Conservation (phyloP, 2,329 filamentous ascomycete genomes). For the Xylaria sp. region DNA sequence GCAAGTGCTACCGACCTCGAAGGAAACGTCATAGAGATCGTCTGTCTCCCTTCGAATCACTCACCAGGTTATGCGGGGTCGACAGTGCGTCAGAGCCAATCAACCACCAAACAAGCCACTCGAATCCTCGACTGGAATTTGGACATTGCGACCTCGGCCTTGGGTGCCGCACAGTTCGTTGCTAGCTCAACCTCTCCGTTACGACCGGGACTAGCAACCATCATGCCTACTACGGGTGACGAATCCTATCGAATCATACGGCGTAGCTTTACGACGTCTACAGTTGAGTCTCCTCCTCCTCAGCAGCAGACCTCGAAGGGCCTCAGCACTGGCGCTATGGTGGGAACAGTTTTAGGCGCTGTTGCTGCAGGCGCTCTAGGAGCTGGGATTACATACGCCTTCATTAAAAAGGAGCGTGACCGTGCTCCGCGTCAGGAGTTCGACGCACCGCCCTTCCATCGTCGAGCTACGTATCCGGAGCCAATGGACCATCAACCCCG, state of each 20-base stretch:
- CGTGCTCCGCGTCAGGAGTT: conserved; percentile 55
- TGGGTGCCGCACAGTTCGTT: conserved; percentile 39
- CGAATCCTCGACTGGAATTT: conserved; percentile 63
- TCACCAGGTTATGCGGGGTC: too few relatives aligned
- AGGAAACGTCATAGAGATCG: conserved; percentile 84
- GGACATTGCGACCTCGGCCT: conserved; percentile 53
- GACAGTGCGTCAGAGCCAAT: conserved; percentile 51
- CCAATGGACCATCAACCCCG: conserved; percentile 49
- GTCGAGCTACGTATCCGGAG: conserved; percentile 60
- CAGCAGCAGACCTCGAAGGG: conserved; percentile 39
- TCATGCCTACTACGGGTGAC: conserved; percentile 32
- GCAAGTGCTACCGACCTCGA: conserved; percentile 79
- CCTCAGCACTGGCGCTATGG: conserved; percentile 64
- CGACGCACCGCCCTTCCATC: conserved; percentile 54
- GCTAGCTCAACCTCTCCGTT: conserved; percentile 38
- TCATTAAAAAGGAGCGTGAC: conserved; percentile 68
- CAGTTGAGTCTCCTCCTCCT: conserved; percentile 43
- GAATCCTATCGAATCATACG: conserved; percentile 46
- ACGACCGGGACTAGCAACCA: conserved; percentile 38
- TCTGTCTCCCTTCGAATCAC: conserved; percentile 64
- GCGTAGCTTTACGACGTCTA: conserved; percentile 52
- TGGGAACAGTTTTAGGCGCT: conserved; percentile 81
- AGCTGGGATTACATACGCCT: conserved; percentile 72
- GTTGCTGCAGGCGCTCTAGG: conserved; percentile 76
- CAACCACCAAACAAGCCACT: conserved; percentile 53